These are phyloP conservation scores for Begonia loranthoides DNA, from an alignment of 306 rosid species.

Conservation along the genomic window DNA sequence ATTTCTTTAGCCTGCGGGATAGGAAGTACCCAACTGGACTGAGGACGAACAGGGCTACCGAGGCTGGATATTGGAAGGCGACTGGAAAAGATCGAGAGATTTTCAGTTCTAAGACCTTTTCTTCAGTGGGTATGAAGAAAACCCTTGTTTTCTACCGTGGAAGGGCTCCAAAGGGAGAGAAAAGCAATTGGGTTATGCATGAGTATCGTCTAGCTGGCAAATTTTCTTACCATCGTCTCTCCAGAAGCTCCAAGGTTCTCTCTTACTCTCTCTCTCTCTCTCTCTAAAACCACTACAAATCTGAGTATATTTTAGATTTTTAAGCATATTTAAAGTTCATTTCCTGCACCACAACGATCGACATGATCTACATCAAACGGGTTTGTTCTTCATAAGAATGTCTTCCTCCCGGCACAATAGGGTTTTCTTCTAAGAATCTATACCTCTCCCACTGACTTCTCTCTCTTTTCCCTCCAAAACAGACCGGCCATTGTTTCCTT, in stretches of 20 bases:
- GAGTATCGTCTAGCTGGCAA: slow-evolving; percentile 62
- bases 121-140: slow-evolving; percentile 54
- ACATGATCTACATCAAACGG: too few species aligned
- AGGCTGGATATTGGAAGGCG: slow-evolving; percentile 71
- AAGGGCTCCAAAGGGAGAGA: slow-evolving; percentile 60
- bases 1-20: slow-evolving; percentile 57
- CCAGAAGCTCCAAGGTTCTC: slow-evolving; percentile 42
- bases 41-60: slow-evolving; percentile 55
- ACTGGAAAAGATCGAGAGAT: slow-evolving; percentile 66
- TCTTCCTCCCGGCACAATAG: too few species aligned
- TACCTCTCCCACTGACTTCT: too few species aligned
- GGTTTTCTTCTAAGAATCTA: too few species aligned
- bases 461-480: too few species aligned
- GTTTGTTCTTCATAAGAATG: too few species aligned
- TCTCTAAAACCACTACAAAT: neutral
- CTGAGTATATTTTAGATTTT: too few species aligned
- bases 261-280: too few species aligned
- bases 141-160: slow-evolving; percentile 56
- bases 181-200: slow-evolving; percentile 68
- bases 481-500: too few species aligned
- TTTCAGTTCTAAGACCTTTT: slow-evolving; percentile 33
- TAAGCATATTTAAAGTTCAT: too few species aligned
- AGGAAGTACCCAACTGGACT: slow-evolving; percentile 63
- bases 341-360: too few species aligned
- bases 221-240: slow-evolving; percentile 52